These are phyloP conservation scores for Eucalyptus curtisii DNA, from an alignment of 345 rosid genomes.

Conservation along the genomic window DNA sequence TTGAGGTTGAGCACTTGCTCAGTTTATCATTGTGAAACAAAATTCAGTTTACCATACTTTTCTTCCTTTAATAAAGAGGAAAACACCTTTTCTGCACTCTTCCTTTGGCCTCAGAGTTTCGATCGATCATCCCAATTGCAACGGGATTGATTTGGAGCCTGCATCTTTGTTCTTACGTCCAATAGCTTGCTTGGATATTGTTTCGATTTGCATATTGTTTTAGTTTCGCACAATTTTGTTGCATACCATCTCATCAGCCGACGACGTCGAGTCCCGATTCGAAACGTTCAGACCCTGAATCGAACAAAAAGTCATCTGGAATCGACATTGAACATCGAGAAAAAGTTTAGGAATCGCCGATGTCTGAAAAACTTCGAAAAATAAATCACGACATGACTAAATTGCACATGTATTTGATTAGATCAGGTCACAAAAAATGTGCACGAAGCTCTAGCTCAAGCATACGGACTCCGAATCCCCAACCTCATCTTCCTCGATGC, in stretches of 20 bases:
- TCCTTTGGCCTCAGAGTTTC: too few species aligned
- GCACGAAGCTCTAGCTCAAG: not conserved
- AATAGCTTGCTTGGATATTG: not conserved
- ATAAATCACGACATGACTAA: not conserved
- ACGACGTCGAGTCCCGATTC: not conserved
- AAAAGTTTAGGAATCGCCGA: not conserved
- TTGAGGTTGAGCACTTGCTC: not conserved
- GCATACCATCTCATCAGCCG: not conserved
- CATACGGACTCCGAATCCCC: constrained; percentile 36
- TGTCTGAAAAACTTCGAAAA: not conserved
- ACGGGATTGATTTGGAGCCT: not conserved
- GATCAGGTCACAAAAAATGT: not conserved
- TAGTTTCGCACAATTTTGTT: not conserved
- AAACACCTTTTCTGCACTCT: too few species aligned
- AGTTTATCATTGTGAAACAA: not conserved
- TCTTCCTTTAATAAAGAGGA: not conserved
- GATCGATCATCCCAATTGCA: not conserved
- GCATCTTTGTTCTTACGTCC: not conserved
- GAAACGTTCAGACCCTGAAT: not conserved
- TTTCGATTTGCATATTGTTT: not conserved
- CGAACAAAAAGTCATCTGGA: not conserved
- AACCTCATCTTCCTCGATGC: constrained; percentile 7
- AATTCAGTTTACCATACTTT: not conserved
- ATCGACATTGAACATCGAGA: not conserved
- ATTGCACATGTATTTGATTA: not conserved